Evolutionary conservation across 2,329 filamentous ascomycete genomes (phyloP), one percentile per base, ranked within the genome.

Genomic region (Coleophoma cylindrospora): DNA sequence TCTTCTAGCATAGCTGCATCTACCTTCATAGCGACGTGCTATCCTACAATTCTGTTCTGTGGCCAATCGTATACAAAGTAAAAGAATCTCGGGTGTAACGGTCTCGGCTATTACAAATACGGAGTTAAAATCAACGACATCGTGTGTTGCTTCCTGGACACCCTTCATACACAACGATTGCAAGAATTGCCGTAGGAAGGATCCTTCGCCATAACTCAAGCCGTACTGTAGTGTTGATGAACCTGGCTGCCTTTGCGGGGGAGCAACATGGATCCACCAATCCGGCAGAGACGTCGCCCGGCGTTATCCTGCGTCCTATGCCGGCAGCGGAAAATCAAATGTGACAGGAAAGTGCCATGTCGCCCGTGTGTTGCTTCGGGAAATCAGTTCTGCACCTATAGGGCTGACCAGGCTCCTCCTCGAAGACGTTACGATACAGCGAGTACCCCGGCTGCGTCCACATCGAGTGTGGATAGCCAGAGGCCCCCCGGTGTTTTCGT

Each of bases 241-340:
- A 17, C 4, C 7, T n/a, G 2, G 14, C 14, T 38, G 36, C 7
- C 6, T 13, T 6, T n/a, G 7, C 14, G 8, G 12, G 36, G 27
- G 27, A 27, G 7, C 27, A 27, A 27, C 27, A 27, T 38, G 36
- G 36, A 38, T 13, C 40, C 12, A 6, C 40, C 40, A 8, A 22
- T 43, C 40, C n/a, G 19, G n/a, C 40, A 43, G 7, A n/a, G 40
- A 13, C 40, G 40, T 17, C 40, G 21, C 13, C 21, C 40, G 13
- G 40, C 48, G 5, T 38, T 50, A 27, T 37, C 48, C 2, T 50
- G 48, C 34, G 33, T 32, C 4, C 19, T 45, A 11, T 50, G 48
- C 38, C 48, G 48, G n/a, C 40, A 33, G 33, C 48, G 48, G 34
- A 50, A 50, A 21, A 32, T 50, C 40, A 45, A 40, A 21, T 50